Evolutionary conservation across 1,139 yeast genomes (phyloP).

Genomic region (Taphrina sp.): DNA sequence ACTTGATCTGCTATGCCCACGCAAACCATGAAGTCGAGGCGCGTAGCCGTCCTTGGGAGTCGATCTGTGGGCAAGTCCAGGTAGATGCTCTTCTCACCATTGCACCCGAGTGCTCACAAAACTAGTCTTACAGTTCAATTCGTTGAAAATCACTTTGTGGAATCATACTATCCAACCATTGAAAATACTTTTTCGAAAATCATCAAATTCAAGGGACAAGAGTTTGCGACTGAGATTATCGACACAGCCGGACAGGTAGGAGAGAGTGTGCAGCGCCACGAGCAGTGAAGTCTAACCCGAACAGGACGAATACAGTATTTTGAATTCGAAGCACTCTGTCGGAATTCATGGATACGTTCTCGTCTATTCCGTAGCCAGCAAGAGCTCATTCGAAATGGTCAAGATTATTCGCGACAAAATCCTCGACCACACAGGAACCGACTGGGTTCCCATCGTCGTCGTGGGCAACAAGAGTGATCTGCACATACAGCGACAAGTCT

Average conservation of each 20-base stretch:
- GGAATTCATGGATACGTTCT: slow-evolving; percentile 84
- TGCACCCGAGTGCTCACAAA: slow-evolving; percentile 45
- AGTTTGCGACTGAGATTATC: slow-evolving; percentile 77
- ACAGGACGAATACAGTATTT: slow-evolving; percentile 75
- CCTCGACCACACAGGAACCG: slow-evolving; percentile 70
- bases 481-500: slow-evolving; percentile 52
- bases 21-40: slow-evolving; percentile 54
- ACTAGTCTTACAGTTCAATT: slow-evolving; percentile 79
- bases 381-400: slow-evolving; percentile 75
- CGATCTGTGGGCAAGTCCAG: slow-evolving; percentile 68
- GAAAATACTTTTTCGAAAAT: slow-evolving; percentile 82
- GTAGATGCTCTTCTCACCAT: slow-evolving; percentile 7
- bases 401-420: slow-evolving; percentile 80
- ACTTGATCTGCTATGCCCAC: too few species aligned
- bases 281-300: too few species aligned
- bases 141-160: slow-evolving; percentile 78
- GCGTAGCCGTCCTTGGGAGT: slow-evolving; percentile 84
- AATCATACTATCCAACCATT: slow-evolving; percentile 86
- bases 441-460: slow-evolving; percentile 71
- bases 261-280: too few species aligned
- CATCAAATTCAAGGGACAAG: slow-evolving; percentile 67
- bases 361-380: slow-evolving; percentile 77
- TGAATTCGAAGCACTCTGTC: slow-evolving; percentile 77
- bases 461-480: slow-evolving; percentile 80
- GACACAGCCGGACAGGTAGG: slow-evolving; percentile 79